Evolutionary conservation across 345 rosid genomes (phyloP), one percentile per base, ranked within the genome.

Genomic region (Corchorus olitorius): DNA sequence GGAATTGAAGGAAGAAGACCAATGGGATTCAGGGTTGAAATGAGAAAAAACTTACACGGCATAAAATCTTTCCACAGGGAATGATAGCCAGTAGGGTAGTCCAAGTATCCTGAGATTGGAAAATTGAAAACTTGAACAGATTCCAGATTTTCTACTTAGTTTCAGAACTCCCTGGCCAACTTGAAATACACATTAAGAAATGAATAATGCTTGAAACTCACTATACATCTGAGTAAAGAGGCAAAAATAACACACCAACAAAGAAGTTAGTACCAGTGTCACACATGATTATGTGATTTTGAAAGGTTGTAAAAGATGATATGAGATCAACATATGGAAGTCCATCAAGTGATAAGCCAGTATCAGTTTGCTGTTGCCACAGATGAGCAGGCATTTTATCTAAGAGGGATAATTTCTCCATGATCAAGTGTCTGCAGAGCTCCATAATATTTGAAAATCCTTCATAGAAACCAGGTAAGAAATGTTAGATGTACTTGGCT

Each of bases 21-120:
- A 59, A 12, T 19, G 20, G 41, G 43, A 46, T 50, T 43, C 46
- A 78, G 27, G 63, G 73, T 65, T 59, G 43, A 77, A 8, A 8
- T 37, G 53, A 43, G 56, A 17, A 64, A 22, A 70, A n/a, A 91
- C 99, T 92, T 75, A 96, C 99, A 69, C 50, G 70, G 91, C 79
- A 77, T 85, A 89, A 81, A 89, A 86, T 78, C 85, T 90, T 83
- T 93, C 99, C 72, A 93, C 73, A 60, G 88, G 93, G 78, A 70
- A 79, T 73, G 85, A 67, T 69, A 87, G 62, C 99, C 99, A 92
- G 77, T 92, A 96, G 41, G 99, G 97, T 66, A 96, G 84, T 77
- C 98, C 98, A 79, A 96, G 94, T 71, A 84, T 76, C 77, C 90
- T 90, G 72, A 89, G 86, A 78, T 93, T 93, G 49, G 97, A 89